Evolutionary conservation across 352 stramenopile genomes (phyloP).

Genomic region (Ochromonadaceae sp.): DNA sequence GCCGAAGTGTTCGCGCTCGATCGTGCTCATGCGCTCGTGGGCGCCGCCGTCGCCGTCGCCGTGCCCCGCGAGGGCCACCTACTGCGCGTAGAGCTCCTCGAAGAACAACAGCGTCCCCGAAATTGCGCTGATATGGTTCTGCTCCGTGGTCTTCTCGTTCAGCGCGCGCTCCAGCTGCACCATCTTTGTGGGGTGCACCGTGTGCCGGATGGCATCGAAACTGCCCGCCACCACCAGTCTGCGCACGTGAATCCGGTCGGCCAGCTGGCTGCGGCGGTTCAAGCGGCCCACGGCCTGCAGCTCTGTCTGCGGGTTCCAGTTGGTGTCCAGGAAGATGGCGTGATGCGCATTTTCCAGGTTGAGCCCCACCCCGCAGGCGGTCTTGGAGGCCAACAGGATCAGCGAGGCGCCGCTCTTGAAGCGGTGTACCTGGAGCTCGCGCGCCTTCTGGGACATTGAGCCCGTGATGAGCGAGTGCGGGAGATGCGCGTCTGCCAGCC

Average conservation of each 20-base stretch:
- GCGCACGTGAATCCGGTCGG: not conserved
- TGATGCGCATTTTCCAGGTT: not conserved
- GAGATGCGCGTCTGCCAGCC: too few species aligned
- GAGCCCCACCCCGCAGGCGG: not conserved
- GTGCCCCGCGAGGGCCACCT: too few species aligned
- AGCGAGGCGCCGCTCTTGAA: not conserved
- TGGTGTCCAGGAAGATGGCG: not conserved
- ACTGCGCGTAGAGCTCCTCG: too few species aligned
- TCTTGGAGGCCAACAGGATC: not conserved
- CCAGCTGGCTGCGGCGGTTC: not conserved
- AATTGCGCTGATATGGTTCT: too few species aligned
- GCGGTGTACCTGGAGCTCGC: not conserved
- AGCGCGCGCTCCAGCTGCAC: too few species aligned
- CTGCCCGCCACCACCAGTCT: not conserved
- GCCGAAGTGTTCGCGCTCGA: too few species aligned
- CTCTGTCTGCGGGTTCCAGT: not conserved
- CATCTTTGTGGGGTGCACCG: not conserved
- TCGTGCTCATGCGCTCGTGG: too few species aligned
- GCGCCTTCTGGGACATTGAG: not conserved
- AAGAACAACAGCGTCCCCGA: too few species aligned
- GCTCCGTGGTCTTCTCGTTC: too few species aligned
- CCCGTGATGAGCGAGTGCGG: not conserved
- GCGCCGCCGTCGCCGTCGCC: too few species aligned
- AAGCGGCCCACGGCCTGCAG: not conserved
- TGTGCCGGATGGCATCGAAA: slow-evolving; percentile 4